Evolutionary conservation across 768 basidiomycete genomes (phyloP).

Genomic region (Podaxis rugospora): DNA sequence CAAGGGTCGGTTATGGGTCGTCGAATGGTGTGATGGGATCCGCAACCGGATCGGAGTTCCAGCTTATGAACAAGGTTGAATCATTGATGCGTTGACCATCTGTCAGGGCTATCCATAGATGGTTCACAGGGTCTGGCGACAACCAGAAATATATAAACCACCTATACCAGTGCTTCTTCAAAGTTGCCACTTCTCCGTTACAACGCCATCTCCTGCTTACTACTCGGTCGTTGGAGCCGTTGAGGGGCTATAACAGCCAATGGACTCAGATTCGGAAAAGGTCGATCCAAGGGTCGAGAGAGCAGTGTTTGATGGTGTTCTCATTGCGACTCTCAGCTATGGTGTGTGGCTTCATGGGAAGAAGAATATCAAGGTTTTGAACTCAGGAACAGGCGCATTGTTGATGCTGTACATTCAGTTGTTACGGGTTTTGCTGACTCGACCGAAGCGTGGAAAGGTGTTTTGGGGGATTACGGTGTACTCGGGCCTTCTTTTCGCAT

Average conservation of each 20-base stretch:
- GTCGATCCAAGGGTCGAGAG: conserved; percentile 15
- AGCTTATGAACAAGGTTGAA: not conserved
- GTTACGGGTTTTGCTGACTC: conserved; percentile 27
- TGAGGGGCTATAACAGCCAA: not conserved
- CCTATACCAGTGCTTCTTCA: not conserved
- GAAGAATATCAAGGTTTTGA: not conserved
- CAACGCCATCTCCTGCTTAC: not conserved
- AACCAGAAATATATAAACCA: not conserved
- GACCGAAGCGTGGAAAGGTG: conserved; percentile 28
- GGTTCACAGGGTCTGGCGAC: not conserved
- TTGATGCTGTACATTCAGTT: conserved; percentile 37
- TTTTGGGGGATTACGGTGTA: conserved; percentile 33
- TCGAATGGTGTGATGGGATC: not conserved
- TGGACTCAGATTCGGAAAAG: not conserved
- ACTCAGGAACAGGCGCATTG: conserved; percentile 26
- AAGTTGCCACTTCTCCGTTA: not conserved
- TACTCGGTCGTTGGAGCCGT: not conserved
- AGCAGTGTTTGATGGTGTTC: conserved; percentile 29
- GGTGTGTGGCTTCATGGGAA: conserved; percentile 18
- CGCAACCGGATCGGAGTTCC: not conserved
- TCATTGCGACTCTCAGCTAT: conserved; percentile 29
- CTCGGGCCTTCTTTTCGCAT: conserved; percentile 25
- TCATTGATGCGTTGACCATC: not conserved
- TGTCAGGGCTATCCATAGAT: not conserved
- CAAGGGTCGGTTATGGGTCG: not conserved